Evolutionary conservation across 176 grass and related monocot species (phyloP).

Genomic region (Eragrostis curvula): DNA sequence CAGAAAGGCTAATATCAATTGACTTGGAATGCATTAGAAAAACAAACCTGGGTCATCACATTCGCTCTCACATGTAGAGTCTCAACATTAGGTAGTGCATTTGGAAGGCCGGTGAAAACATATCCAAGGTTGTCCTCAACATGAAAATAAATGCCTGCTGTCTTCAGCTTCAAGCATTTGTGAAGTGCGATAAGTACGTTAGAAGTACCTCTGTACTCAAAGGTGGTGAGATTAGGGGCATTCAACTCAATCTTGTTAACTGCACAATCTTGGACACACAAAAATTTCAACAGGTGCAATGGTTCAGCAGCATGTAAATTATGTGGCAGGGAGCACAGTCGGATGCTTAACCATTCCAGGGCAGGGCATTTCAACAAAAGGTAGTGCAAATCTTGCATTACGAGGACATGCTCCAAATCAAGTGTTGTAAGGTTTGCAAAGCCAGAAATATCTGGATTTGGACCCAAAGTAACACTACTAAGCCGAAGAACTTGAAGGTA

Average conservation of each 20-base stretch:
- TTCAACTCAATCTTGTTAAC: not conserved
- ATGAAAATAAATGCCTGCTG: not conserved
- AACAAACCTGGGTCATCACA: conserved; percentile 16
- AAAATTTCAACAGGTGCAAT: conserved; percentile 16
- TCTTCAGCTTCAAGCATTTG: conserved; percentile 15
- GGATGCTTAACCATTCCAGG: conserved; percentile 25
- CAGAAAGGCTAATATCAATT: not conserved
- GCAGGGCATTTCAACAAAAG: conserved; percentile 18
- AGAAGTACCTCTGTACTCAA: not conserved
- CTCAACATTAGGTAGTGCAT: not conserved
- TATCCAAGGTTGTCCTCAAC: not conserved
- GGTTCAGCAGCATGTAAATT: conserved; percentile 23
- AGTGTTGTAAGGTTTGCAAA: conserved; percentile 33
- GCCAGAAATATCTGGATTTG: conserved; percentile 2
- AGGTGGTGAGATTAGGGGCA: conserved; percentile 8
- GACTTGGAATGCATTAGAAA: not conserved
- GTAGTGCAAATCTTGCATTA: not conserved
- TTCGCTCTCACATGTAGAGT: not conserved
- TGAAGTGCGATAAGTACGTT: not conserved
- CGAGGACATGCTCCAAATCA: conserved; percentile 19
- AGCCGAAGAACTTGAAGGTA: conserved; percentile 14
- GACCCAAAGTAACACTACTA: conserved; percentile 5
- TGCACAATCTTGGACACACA: conserved; percentile 15
- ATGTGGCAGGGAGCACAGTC: not conserved
- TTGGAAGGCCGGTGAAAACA: not conserved